Base-by-base conservation (phyloP, 208 protist species). In the Porcisia deanei region DNA sequence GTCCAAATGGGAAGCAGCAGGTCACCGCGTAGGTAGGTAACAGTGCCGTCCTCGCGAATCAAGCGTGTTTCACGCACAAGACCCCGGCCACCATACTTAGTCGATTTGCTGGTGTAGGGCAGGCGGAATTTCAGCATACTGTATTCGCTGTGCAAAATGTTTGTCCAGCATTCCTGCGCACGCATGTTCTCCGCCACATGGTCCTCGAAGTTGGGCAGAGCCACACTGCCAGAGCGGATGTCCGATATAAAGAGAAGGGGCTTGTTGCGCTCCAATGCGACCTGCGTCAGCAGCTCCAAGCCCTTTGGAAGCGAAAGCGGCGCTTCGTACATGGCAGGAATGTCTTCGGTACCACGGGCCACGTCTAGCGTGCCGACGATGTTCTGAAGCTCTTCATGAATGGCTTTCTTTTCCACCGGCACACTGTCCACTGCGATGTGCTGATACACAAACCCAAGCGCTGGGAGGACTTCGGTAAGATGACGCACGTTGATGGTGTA, bases 91-190 rank as follows among this genome's bases (percentile, higher is more conserved):
- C 87, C 88, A 75, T 85, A 85, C 30, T 82, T 75, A 52, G 57
- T 83, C 47, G 82, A 87, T 71, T 89, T 94, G 61, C 82, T 55
- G 16, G 88, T 96, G 83, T 98, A 99, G 16, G 98, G 97, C 22
- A 99, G 85, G 39, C 98, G 85, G 72, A 99, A 99, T 81, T 99
- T 99, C 30, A 99, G 89, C 96, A 99, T 98, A 73, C 87, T 92
- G 52, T 85, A 78, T 12, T 90, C 80, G 9, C 92, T 96, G 30
- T 97, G 79, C 64, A 99, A 77, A 30, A 98, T 92, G 63, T 85
- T 77, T 73, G 94, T 94, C 97, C 97, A 99, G 59, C 88, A 89
- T 82, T 91, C 88, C 87, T 99, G 97, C 52, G 89, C 90, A 18
- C 86, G 84, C 95, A 98, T 98, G 88, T 98, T 98, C 73, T 93